phyloP scores from a whole-genome alignment of 805 yeast genomes.

The Saccharomyces jurei region DNA sequence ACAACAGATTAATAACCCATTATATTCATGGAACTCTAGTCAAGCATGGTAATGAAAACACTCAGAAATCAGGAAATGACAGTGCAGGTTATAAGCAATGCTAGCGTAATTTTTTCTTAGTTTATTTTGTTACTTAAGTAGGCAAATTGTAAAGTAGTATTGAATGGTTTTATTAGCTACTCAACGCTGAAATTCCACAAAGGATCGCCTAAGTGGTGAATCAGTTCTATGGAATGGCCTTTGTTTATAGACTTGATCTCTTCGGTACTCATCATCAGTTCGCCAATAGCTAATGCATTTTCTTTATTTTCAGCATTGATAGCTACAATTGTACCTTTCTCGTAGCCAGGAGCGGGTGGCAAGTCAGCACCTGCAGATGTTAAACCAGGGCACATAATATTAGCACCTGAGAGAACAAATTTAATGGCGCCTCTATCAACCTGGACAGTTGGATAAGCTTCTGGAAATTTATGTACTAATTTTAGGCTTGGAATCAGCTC shows the following conservation, averaged over 20 bases:
- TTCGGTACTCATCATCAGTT: slow-evolving; percentile 76
- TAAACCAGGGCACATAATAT: slow-evolving; percentile 93
- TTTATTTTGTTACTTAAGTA: not conserved
- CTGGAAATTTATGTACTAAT: slow-evolving; percentile 74
- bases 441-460: slow-evolving; percentile 73
- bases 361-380: slow-evolving; percentile 77
- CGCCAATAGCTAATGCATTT: slow-evolving; percentile 84
- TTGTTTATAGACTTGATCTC: slow-evolving; percentile 78
- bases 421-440: slow-evolving; percentile 96
- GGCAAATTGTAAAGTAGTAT: not conserved
- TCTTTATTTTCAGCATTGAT: slow-evolving; percentile 92
- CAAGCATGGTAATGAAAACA: not conserved
- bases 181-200: slow-evolving; percentile 60
- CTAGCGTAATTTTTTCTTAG: not conserved
- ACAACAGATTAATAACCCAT: not conserved
- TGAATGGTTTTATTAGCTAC: slow-evolving; percentile 10
- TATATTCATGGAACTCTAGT: not conserved
- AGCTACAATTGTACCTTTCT: slow-evolving; percentile 61
- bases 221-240: slow-evolving; percentile 81
- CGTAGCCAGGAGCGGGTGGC: slow-evolving; percentile 58
- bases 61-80: not conserved
- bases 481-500: slow-evolving; percentile 68
- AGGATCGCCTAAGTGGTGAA: slow-evolving; percentile 85
- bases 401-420: slow-evolving; percentile 91
- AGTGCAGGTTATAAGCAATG: not conserved